Base-by-base conservation (phyloP, 2,329 filamentous ascomycete genomes). In the Verticillium dahliae region DNA sequence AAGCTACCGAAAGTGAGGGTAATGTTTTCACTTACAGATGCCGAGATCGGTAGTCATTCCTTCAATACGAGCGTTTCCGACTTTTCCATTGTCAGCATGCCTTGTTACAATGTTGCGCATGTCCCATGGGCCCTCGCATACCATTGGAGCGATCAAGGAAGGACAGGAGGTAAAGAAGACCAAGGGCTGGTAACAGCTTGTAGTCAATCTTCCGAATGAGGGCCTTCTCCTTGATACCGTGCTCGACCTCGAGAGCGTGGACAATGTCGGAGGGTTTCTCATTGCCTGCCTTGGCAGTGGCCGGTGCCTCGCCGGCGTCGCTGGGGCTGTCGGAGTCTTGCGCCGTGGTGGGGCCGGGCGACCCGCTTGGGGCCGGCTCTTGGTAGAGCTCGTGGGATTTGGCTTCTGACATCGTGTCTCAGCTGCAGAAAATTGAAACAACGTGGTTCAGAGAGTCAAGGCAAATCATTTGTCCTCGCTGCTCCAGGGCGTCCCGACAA, bases 131-230 rank as follows among this genome's bases (percentile, higher is more conserved):
- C 2, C 27, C 11, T 68, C 58, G 37, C 80, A 52, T 80, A 81
- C 76, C 83, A 73, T 86, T 86, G 67, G 81, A 84, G 37, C 83
- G 74, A 65, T 85, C 84, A 9, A 86, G 69, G 63, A 86, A 86
- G 0, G 81, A 85, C 0, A 85, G 69, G 6, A 86, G 69, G 66
- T 86, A 86, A 11, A 86, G 65, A 3, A 85, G 67, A 0, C 82
- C 82, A 1, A 86, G 78, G 0, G 81, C 79, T 0, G 84, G 84
- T 0, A 86, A 70, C 4, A 86, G 72, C 56, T 77, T 75, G 3
- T 71, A 65, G 63, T 86, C 84, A 14, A 86, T 67, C 63, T 84
- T 90, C 10, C 86, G 77, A 6, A 90, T 67, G 1, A 90, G 73
- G 50, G 78, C 82, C 60, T 65, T 68, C 68, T 89, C 86, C 60